Percentiles rank a stretch among this genome's conserved stretches.
These are phyloP conservation scores for Apiotrichum akiyoshidainum DNA, from an alignment of 1,284 basidiomycete genomes.

Conservation along the genomic window DNA sequence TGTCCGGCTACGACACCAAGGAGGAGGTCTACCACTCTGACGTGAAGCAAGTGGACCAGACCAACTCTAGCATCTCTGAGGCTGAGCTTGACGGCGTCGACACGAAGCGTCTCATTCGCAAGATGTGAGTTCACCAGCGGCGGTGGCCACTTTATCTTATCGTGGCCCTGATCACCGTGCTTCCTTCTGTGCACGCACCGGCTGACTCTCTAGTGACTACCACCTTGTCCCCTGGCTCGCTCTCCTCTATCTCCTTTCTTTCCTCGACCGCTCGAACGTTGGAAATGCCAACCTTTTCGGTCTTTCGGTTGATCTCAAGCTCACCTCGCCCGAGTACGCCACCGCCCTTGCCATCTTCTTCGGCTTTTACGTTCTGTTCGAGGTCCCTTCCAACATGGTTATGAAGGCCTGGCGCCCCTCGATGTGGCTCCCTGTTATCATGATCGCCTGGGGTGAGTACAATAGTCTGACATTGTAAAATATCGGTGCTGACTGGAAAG, in stretches of 20 bases:
- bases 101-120: constrained; percentile 11
- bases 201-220: constrained; percentile 19
- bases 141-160: too few relatives aligned
- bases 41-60: neutral
- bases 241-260: constrained; percentile 68
- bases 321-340: constrained; percentile 34
- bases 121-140: constrained; percentile 7
- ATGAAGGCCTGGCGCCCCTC: constrained; percentile 43
- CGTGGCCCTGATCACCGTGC: too few relatives aligned
- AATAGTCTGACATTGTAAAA: too few relatives aligned
- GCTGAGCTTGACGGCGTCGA: constrained; percentile 9
- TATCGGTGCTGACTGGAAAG: too few relatives aligned
- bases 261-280: constrained; percentile 71
- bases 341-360: constrained; percentile 43
- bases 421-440: constrained; percentile 38
- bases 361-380: constrained; percentile 41
- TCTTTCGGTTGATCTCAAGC: constrained; percentile 28
- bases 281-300: constrained; percentile 52
- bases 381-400: constrained; percentile 63
- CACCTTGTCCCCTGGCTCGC: constrained; percentile 35
- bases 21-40: neutral
- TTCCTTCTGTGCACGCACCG: too few relatives aligned
- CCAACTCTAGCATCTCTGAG: neutral
- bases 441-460: constrained; percentile 44
- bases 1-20: too few relatives aligned